phyloP scores from a whole-genome alignment of 352 stramenopile species.

The Phytopythium cucurbitacearum region DNA sequence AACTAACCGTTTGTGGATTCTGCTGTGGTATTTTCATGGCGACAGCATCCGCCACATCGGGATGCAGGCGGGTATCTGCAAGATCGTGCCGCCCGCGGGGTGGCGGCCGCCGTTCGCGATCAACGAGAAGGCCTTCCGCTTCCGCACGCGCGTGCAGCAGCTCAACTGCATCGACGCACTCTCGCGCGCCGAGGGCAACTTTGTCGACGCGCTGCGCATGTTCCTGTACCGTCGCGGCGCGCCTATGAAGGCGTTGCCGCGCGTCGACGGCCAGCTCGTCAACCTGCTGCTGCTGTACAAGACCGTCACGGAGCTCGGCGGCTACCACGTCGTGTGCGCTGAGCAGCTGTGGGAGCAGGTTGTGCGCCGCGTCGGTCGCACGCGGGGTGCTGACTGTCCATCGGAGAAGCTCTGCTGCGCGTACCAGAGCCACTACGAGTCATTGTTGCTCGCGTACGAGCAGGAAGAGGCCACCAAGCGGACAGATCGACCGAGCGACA shows the following conservation, averaged over 20 bases:
- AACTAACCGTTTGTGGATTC: no score
- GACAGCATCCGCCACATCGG: conserved; percentile 87
- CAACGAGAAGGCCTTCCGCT: conserved; percentile 84
- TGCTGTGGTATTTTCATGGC: no score
- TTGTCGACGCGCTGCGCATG: conserved; percentile 74
- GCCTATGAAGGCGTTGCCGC: conserved; percentile 75
- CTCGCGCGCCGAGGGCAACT: conserved; percentile 72
- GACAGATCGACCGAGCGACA: not conserved
- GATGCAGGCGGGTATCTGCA: conserved; percentile 95
- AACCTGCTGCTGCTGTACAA: conserved; percentile 73
- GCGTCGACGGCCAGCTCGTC: conserved; percentile 64
- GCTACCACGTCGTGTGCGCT: conserved; percentile 40
- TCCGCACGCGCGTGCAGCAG: conserved; percentile 95
- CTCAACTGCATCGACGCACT: conserved; percentile 91
- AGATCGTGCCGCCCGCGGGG: conserved; percentile 96
- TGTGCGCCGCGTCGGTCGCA: conserved; percentile 57
- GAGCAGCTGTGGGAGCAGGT: conserved; percentile 43
- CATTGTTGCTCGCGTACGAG: conserved; percentile 49
- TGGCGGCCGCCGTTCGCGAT: conserved; percentile 91
- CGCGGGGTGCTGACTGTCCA: conserved; percentile 37
- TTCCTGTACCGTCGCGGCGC: conserved; percentile 76
- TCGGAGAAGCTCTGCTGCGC: conserved; percentile 35
- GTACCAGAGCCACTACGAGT: conserved; percentile 57
- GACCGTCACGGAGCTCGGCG: conserved; percentile 44
- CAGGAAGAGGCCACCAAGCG: conserved; percentile 17